Conservation (phyloP, 1,284 basidiomycete genomes). For the Erythrobasidium hasegawianum region DNA sequence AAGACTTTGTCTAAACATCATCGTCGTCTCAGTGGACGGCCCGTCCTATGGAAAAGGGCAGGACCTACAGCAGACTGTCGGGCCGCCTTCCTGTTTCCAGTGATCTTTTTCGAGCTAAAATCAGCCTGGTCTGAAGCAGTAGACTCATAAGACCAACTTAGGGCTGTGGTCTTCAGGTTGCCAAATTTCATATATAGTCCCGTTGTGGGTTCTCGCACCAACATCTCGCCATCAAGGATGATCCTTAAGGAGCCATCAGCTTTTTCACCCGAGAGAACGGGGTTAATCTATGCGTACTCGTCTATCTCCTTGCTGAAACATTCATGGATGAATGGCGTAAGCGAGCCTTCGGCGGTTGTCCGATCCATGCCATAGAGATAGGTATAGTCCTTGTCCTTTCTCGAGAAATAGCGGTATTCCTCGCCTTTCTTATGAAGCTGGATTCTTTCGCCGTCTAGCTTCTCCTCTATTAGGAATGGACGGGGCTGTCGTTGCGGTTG, state of each 20-base stretch:
- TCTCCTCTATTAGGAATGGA: conserved; percentile 85
- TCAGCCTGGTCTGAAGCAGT: not conserved
- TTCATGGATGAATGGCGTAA: conserved; percentile 74
- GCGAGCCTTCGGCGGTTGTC: conserved; percentile 61
- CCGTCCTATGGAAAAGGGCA: too few species aligned
- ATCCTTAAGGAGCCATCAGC: conserved; percentile 60
- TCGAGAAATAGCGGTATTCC: conserved; percentile 82
- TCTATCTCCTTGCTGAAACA: conserved; percentile 71
- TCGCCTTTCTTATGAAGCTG: conserved; percentile 85
- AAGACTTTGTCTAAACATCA: conserved; percentile 76
- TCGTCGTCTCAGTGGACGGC: too few species aligned
- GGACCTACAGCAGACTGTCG: not conserved
- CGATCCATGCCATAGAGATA: conserved; percentile 71
- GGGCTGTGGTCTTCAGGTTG: conserved; percentile 83
- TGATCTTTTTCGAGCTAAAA: conserved; percentile 5
- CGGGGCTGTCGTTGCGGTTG: too few species aligned
- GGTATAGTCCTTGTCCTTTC: conserved; percentile 33
- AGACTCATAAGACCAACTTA: conserved; percentile 51
- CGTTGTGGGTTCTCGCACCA: conserved; percentile 88
- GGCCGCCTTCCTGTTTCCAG: conserved; percentile 29
- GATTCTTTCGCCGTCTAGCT: conserved; percentile 90
- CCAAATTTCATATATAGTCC: conserved; percentile 85
- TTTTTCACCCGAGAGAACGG: not conserved
- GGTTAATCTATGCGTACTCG: conserved; percentile 58
- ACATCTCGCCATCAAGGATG: conserved; percentile 92